Evolutionary conservation across 768 basidiomycete genomes (phyloP).

Genomic region (Mrakia hoshinonis): DNA sequence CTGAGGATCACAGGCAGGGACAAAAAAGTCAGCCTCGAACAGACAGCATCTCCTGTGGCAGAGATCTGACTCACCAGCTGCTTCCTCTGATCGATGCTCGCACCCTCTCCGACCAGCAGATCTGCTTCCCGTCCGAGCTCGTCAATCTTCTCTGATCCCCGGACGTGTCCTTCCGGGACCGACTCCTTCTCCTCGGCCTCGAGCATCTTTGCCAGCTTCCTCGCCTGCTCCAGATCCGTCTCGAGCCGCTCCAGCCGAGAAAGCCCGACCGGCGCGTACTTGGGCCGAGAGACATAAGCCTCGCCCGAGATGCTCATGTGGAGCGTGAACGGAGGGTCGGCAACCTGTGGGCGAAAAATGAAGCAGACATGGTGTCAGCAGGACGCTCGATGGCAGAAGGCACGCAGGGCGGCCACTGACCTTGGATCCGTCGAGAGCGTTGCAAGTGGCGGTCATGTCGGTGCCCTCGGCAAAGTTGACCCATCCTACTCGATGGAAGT

Average conservation of each 20-base stretch:
- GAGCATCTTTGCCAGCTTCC: conserved; percentile 59
- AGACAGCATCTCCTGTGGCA: not conserved
- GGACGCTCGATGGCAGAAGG: not conserved
- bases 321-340: not conserved
- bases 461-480: conserved; percentile 74
- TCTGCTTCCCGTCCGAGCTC: conserved; percentile 42
- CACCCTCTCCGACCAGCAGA: not conserved
- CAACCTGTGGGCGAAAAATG: not conserved
- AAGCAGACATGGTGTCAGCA: not conserved
- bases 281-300: conserved; percentile 60
- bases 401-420: not conserved
- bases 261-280: conserved; percentile 72
- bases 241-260: conserved; percentile 68
- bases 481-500: conserved; percentile 93
- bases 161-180: conserved; percentile 13
- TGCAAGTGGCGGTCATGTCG: conserved; percentile 65
- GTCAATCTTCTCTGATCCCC: conserved; percentile 58
- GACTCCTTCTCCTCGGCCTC: conserved; percentile 52
- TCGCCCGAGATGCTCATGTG: conserved; percentile 47
- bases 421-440: conserved; percentile 58
- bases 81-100: conserved; percentile 54
- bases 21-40: not conserved
- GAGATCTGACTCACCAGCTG: conserved; percentile 32
- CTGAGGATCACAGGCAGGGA: not conserved
- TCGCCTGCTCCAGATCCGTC: conserved; percentile 71